Conservation (phyloP, 768 basidiomycete genomes). For the Candolleomyces eurysporus region DNA sequence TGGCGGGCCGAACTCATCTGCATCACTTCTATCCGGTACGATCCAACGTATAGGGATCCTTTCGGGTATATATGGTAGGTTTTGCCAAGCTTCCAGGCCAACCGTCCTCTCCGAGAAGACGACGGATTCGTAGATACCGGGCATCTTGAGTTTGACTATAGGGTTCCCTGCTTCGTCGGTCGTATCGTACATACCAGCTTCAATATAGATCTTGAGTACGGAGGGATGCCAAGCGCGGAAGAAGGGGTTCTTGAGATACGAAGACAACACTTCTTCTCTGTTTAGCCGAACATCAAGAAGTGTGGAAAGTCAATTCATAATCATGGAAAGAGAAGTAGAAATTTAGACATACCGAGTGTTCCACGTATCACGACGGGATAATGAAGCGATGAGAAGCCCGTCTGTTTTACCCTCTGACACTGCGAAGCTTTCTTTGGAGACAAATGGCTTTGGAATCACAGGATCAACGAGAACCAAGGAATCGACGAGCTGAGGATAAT, state of each 20-base stretch:
- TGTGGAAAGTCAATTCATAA: background rate
- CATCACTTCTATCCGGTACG: slow-evolving; percentile 43
- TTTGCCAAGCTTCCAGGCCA: slow-evolving; percentile 39
- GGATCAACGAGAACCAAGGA: slow-evolving; percentile 79
- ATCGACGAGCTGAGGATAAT: slow-evolving; percentile 64
- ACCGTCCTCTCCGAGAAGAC: slow-evolving; percentile 52
- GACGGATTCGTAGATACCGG: slow-evolving; percentile 61
- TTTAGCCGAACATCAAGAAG: background rate
- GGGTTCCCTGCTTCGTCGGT: slow-evolving; percentile 28
- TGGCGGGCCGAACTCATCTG: slow-evolving; percentile 36
- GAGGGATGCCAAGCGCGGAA: slow-evolving; percentile 70
- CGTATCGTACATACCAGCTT: slow-evolving; percentile 48
- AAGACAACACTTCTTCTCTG: slow-evolving; percentile 59
- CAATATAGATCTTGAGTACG: slow-evolving; percentile 58
- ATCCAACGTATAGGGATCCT: slow-evolving; percentile 54
- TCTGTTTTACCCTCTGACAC: slow-evolving; percentile 12
- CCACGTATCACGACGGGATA: slow-evolving; percentile 65
- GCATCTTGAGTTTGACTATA: slow-evolving; percentile 60
- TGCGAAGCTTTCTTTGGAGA: slow-evolving; percentile 7
- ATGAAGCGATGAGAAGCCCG: slow-evolving; percentile 40
- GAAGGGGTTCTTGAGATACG: slow-evolving; percentile 57
- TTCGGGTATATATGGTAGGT: slow-evolving; percentile 44
- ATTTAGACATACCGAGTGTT: slow-evolving; percentile 42
- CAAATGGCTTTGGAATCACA: slow-evolving; percentile 46
- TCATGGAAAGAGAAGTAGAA: background rate